These are phyloP conservation scores for Podospora comata DNA, from an alignment of 495 filamentous ascomycete species.

Conservation along the genomic window DNA sequence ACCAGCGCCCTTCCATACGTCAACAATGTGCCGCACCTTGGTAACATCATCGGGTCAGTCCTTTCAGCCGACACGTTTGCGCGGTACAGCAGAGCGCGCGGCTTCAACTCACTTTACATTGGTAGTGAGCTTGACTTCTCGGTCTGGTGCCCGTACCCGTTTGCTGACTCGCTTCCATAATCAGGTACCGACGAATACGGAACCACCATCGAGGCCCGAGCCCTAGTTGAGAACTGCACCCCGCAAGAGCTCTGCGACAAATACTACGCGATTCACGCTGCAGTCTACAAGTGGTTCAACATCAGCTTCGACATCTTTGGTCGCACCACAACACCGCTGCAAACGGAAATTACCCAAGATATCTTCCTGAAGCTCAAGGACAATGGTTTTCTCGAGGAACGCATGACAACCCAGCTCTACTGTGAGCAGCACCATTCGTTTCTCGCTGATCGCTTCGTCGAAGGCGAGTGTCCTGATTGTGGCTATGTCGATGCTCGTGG, in stretches of 20 bases:
- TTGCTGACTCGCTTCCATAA: background rate
- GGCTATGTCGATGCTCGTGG: conserved; percentile 76
- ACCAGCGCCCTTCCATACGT: conserved; percentile 74
- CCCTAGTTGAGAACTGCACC: conserved; percentile 56
- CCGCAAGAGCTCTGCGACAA: conserved; percentile 71
- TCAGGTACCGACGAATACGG: conserved; percentile 49
- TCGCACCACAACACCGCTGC: conserved; percentile 68
- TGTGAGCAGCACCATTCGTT: conserved; percentile 76
- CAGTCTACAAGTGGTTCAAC: conserved; percentile 67
- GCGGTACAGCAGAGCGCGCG: conserved; percentile 38
- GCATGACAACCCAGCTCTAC: conserved; percentile 68
- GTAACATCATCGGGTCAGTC: conserved; percentile 70
- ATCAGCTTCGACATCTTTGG: conserved; percentile 56
- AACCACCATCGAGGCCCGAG: conserved; percentile 71
- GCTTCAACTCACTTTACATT: conserved; percentile 45
- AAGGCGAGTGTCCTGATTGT: conserved; percentile 77
- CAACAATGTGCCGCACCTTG: conserved; percentile 89
- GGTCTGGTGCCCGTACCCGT: background rate
- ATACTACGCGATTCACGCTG: conserved; percentile 72
- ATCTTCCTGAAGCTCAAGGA: conserved; percentile 71
- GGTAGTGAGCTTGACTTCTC: conserved; percentile 41
- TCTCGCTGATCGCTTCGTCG: conserved; percentile 85
- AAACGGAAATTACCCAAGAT: conserved; percentile 76
- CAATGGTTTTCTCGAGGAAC: conserved; percentile 73
- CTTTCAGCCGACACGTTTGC: conserved; percentile 70